Percentiles rank a stretch among this genome's conserved stretches.
Conservation (phyloP, 495 filamentous ascomycete genomes). For the Aspergillus carlsbadensis region DNA sequence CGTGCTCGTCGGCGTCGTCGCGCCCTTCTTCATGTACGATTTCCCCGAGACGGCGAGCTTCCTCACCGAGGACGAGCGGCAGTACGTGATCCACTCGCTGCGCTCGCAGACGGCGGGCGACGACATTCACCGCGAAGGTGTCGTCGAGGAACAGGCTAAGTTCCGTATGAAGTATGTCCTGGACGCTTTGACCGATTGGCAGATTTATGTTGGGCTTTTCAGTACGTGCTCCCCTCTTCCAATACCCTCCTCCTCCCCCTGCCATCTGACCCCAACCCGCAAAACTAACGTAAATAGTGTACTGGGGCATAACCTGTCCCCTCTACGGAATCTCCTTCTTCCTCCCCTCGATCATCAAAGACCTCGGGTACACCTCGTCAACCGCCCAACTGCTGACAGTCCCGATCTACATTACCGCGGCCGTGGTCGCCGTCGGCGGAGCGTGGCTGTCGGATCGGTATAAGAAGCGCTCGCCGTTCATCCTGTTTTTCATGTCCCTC, state of each 20-base stretch:
- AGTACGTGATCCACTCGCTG: constrained; percentile 44
- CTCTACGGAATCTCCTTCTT: constrained; percentile 74
- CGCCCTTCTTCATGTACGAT: constrained; percentile 62
- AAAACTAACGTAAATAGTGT: constrained; percentile 36
- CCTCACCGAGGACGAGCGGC: constrained; percentile 45
- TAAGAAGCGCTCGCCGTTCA: constrained; percentile 61
- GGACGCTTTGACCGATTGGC: constrained; percentile 68
- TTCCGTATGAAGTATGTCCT: constrained; percentile 63
- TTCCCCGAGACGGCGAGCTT: constrained; percentile 62
- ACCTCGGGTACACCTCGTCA: constrained; percentile 60
- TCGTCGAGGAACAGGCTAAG: constrained; percentile 47
- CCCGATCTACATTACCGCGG: constrained; percentile 49
- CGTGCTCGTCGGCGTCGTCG: constrained; percentile 55
- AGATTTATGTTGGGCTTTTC: constrained; percentile 67
- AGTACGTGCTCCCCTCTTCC: constrained; percentile 1
- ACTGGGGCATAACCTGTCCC: constrained; percentile 63
- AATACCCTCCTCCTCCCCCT: too few relatives aligned
- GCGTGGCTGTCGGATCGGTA: constrained; percentile 57
- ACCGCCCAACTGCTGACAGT: constrained; percentile 70
- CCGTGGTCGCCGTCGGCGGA: constrained; percentile 41
- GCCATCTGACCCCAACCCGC: too few relatives aligned
- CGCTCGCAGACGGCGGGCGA: constrained; percentile 19
- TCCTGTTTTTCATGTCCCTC: constrained; percentile 59
- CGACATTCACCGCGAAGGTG: background rate
- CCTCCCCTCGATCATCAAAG: constrained; percentile 69